Conservation (phyloP, 495 filamentous ascomycete genomes). For the Thozetella sp. region DNA sequence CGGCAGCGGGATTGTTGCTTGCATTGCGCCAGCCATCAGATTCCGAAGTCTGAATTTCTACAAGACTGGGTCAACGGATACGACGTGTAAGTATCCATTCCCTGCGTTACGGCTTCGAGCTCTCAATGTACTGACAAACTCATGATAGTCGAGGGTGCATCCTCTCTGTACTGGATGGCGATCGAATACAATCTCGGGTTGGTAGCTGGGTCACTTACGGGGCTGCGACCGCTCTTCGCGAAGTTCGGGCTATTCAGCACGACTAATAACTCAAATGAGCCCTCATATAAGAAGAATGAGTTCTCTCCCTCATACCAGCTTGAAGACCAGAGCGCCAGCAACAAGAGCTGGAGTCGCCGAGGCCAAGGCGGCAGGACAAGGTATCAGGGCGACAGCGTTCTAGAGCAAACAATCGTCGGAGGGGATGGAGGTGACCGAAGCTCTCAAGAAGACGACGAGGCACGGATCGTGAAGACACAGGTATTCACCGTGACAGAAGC, state of each 20-base stretch:
- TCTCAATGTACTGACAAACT: neutral
- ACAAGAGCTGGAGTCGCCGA: neutral
- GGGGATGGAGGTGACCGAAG: neutral
- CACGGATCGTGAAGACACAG: conserved; percentile 2
- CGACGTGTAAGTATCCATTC: conserved; percentile 5
- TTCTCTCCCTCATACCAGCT: conserved; percentile 5
- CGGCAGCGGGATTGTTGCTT: conserved; percentile 9
- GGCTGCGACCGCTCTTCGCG: conserved; percentile 5
- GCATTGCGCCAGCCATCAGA: conserved; percentile 5
- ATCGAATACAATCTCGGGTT: conserved; percentile 12
- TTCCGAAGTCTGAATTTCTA: conserved; percentile 5
- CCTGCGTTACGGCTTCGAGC: neutral
- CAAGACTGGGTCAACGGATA: conserved; percentile 3
- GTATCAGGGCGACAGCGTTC: conserved; percentile 4
- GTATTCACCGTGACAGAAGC: conserved; percentile 1
- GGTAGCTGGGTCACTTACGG: conserved; percentile 6
- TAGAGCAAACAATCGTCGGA: neutral
- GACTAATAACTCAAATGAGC: neutral
- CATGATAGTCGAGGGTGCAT: conserved; percentile 7
- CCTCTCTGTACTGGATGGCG: conserved; percentile 11
- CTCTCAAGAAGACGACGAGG: neutral
- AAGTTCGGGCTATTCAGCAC: neutral
- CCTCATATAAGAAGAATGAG: neutral
- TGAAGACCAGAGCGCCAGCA: neutral
- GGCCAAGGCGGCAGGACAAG: neutral